Evolutionary conservation across 2,329 filamentous ascomycete species (phyloP).

Genomic region (Arachnopeziza araneosa): DNA sequence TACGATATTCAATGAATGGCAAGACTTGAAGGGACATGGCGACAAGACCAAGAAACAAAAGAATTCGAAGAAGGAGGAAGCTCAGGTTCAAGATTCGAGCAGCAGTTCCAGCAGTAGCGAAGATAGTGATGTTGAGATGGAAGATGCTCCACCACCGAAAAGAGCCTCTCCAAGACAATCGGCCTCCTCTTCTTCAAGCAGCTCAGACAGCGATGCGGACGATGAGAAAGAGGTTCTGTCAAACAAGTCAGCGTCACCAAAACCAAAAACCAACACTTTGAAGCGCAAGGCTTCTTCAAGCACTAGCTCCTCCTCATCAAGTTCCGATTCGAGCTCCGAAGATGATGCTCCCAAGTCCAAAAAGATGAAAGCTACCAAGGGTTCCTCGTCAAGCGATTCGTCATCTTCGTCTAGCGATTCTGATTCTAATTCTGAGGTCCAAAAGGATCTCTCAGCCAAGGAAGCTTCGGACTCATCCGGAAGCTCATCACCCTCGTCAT

Average conservation of each 20-base stretch:
- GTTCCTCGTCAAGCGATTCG: conserved; percentile 11
- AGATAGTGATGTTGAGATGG: conserved; percentile 31
- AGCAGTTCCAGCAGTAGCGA: conserved; percentile 26
- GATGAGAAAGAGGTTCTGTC: conserved; percentile 39
- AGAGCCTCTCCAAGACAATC: conserved; percentile 28
- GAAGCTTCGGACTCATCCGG: conserved; percentile 11
- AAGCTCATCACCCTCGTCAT: conserved; percentile 21
- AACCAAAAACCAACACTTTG: conserved; percentile 36
- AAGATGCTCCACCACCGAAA: conserved; percentile 27
- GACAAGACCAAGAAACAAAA: conserved; percentile 23
- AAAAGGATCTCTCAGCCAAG: conserved; percentile 27
- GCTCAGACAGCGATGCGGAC: conserved; percentile 45
- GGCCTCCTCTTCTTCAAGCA: conserved; percentile 22
- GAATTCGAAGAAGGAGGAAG: conserved; percentile 30
- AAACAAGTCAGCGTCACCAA: conserved; percentile 23
- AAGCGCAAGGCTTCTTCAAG: conserved; percentile 51
- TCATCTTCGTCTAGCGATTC: conserved; percentile 17
- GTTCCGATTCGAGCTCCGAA: conserved; percentile 41
- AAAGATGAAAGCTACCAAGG: conserved; percentile 42
- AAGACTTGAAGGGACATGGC: conserved; percentile 25
- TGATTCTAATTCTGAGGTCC: conserved; percentile 28
- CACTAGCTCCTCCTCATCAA: conserved; percentile 31
- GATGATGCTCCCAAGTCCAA: conserved; percentile 45
- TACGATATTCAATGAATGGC: conserved; percentile 36
- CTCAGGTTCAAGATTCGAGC: conserved; percentile 25